phyloP scores from a whole-genome alignment of 192 early-diverging fungal genomes.

The Fimicolochytrium jonesii region DNA sequence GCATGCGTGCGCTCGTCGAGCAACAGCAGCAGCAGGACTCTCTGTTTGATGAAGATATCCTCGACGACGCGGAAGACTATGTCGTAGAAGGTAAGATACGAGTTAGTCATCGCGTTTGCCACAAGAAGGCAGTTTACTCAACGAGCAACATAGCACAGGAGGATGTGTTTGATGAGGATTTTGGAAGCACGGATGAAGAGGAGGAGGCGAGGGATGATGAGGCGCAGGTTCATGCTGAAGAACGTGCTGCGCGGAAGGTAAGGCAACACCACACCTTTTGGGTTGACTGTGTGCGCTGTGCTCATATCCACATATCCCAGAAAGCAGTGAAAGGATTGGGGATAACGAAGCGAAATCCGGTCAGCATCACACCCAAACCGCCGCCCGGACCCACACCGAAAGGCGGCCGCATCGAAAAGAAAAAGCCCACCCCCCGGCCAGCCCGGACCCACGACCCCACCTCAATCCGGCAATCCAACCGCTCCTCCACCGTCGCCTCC shows the following conservation, averaged over 20 bases:
- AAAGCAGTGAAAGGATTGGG: neutral
- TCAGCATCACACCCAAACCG: too few species aligned
- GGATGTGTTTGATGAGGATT: conserved; percentile 33
- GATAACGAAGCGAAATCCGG: too few species aligned
- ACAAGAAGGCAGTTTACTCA: neutral
- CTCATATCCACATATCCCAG: neutral
- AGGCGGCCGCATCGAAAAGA: neutral
- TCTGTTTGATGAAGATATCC: conserved; percentile 25
- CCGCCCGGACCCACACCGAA: neutral
- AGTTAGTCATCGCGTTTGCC: neutral
- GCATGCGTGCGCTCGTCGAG: conserved; percentile 22
- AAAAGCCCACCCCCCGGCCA: neutral
- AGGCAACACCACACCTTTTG: neutral
- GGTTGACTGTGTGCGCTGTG: neutral
- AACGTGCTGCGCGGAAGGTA: conserved; percentile 5
- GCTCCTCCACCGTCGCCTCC: conserved; percentile 16
- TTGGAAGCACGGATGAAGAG: conserved; percentile 28
- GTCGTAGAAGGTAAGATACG: conserved; percentile 3
- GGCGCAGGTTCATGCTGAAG: conserved; percentile 18
- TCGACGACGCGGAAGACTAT: conserved; percentile 29
- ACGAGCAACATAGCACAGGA: conserved; percentile 12
- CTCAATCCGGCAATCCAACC: conserved; percentile 20
- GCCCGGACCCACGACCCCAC: neutral
- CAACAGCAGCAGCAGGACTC: conserved; percentile 12
- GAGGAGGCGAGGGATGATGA: conserved; percentile 19